Evolutionary conservation across 139 green algal genomes (phyloP).

Genomic region (Desmodesmus armatus): DNA sequence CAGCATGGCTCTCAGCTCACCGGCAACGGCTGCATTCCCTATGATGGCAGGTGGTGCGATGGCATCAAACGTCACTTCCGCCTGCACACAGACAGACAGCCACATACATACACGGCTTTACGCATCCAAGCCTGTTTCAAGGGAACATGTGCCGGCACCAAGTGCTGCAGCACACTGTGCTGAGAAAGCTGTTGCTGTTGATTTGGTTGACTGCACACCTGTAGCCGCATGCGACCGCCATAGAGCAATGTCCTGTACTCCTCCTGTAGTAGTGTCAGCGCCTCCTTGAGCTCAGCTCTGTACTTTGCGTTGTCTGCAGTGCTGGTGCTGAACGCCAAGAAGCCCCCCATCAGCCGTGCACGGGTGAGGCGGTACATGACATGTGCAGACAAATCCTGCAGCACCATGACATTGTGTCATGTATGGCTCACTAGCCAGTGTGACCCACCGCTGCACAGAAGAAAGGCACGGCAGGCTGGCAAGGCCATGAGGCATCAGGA

Average conservation of each 20-base stretch:
- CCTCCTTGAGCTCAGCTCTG: background rate
- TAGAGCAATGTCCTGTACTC: slow-evolving; percentile 25
- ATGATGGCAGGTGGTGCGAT: background rate
- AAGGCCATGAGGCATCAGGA: no score
- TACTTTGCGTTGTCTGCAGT: background rate
- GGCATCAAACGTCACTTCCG: slow-evolving; percentile 4
- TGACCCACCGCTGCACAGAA: no score
- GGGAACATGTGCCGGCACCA: background rate
- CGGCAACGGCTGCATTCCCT: background rate
- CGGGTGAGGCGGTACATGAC: background rate
- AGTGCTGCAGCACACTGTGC: no score
- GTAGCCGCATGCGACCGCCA: background rate
- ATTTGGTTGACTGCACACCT: background rate
- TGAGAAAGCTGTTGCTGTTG: no score
- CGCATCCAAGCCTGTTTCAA: background rate
- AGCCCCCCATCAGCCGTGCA: background rate
- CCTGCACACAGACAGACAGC: background rate
- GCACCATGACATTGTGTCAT: no score
- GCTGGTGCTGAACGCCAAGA: background rate
- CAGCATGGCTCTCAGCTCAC: background rate
- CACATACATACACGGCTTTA: no score
- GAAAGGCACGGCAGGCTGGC: no score
- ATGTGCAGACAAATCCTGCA: no score
- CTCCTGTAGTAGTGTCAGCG: background rate
- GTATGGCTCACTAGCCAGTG: no score